Evolutionary conservation across 345 rosid genomes (phyloP).

Genomic region (Dimocarpus longan): DNA sequence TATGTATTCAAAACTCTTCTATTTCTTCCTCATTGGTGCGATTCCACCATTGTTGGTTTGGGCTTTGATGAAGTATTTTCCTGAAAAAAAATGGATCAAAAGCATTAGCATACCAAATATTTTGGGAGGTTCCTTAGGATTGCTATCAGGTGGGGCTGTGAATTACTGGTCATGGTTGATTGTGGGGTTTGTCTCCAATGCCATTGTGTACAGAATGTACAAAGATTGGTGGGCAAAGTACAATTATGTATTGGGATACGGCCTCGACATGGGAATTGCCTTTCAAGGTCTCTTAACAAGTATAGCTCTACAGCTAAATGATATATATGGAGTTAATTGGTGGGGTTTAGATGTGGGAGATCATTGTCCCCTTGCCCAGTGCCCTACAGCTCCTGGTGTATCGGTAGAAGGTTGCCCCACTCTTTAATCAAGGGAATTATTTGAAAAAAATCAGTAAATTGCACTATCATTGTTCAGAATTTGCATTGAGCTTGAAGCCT

Average conservation of each 20-base stretch:
- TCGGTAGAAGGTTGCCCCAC: too few relatives aligned
- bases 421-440: too few relatives aligned
- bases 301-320: neutral
- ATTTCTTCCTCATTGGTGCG: neutral
- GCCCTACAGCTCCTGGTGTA: neutral
- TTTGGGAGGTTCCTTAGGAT: neutral
- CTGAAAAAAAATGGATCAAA: slow-evolving; percentile 7
- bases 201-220: neutral
- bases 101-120: neutral
- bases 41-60: slow-evolving; percentile 1
- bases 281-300: neutral
- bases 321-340: slow-evolving; percentile 11
- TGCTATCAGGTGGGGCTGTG: neutral
- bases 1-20: neutral
- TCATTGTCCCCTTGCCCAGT: neutral
- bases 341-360: neutral
- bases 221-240: slow-evolving; percentile 14
- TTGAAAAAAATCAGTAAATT: too few relatives aligned
- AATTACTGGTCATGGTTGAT: neutral
- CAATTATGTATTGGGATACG: neutral
- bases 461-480: too few relatives aligned
- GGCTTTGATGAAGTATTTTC: neutral
- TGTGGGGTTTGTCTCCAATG: slow-evolving; percentile 1
- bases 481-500: too few relatives aligned
- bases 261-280: slow-evolving; percentile 8